Conservation (phyloP, 768 basidiomycete species). For the Steccherinum ochraceum region DNA sequence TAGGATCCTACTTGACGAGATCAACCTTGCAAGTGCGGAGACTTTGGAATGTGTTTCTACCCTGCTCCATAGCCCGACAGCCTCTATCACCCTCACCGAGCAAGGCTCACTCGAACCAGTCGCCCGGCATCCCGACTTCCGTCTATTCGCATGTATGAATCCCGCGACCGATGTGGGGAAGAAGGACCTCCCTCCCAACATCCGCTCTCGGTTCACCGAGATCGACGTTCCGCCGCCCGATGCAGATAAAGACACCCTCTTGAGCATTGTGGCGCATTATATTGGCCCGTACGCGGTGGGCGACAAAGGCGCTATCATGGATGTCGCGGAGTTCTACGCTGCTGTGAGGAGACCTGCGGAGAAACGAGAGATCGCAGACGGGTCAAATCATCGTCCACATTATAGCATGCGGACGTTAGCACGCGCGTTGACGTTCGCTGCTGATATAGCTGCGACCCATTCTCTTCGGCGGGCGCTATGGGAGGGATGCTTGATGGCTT, state of each 20-base stretch:
- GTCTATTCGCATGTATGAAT: conserved; percentile 98
- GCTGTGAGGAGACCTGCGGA: conserved; percentile 73
- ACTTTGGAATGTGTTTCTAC: conserved; percentile 89
- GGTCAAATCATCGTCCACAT: conserved; percentile 87
- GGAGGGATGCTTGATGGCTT: conserved; percentile 98
- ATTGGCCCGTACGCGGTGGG: conserved; percentile 78
- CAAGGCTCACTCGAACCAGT: conserved; percentile 87
- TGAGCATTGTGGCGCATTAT: conserved; percentile 84
- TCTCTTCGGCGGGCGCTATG: conserved; percentile 83
- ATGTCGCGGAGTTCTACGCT: conserved; percentile 87
- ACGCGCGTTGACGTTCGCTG: conserved; percentile 85
- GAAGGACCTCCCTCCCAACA: conserved; percentile 89
- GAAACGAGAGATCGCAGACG: conserved; percentile 80
- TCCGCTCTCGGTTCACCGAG: conserved; percentile 90
- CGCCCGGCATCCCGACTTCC: conserved; percentile 90
- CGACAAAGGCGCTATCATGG: conserved; percentile 82
- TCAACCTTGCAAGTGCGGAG: conserved; percentile 91
- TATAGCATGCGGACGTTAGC: conserved; percentile 96
- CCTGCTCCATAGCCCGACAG: conserved; percentile 77
- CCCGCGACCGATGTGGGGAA: conserved; percentile 98
- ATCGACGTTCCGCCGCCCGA: conserved; percentile 95
- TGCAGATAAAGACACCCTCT: conserved; percentile 81
- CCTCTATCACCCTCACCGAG: conserved; percentile 91
- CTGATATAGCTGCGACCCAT: conserved; percentile 70
- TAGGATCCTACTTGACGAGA: conserved; percentile 94